Evolutionary conservation across 1,284 basidiomycete species (phyloP), one percentile per base, ranked within the genome.

Genomic region (Cutaneotrichosporon sp.): DNA sequence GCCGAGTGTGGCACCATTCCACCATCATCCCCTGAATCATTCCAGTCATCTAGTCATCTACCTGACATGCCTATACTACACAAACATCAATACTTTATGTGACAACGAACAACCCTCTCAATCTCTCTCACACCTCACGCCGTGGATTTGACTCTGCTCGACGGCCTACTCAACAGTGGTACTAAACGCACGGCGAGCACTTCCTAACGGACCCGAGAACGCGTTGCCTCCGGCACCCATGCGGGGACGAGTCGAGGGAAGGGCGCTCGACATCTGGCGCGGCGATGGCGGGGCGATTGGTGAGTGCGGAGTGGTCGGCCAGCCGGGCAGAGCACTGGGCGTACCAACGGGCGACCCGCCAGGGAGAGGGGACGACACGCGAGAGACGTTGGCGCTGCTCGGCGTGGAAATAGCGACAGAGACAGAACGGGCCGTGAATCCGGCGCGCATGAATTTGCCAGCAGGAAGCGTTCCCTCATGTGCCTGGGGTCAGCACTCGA

Each of bases 201-300:
- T 18, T 6, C 66, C 66, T 40, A 68, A 22, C 13, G 61, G 56
- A 2, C 66, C 66, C 9, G 66, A 47, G 32, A 68, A 68, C 18
- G 66, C 47, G 40, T 60, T 62, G 58, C 31, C 56, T 26, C 52
- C 46, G 13, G 42, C 14, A 36, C 53, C 59, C 18, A 34, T 49
- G 11, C 61, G 55, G 6, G 57, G 34, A 40, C 66, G 63, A 32
- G 56, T 59, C 52, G 60, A 36, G 16, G 62, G 58, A 13, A 59
- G 38, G 0, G 42, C 11, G 13, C 56, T 26, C 1, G 50, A 40
- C 9, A 26, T 26, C 18, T 42, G 38, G 18, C 63, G 58, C 6
- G 59, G 59, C 31, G 63, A 61, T n/a, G 60, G 46, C 32, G 61
- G 53, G 6, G 60, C 18, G 31, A 47, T 22, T 5, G 40, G 42